Base-by-base conservation (phyloP, 805 yeast genomes). In the Starmerella sirachaensis region DNA sequence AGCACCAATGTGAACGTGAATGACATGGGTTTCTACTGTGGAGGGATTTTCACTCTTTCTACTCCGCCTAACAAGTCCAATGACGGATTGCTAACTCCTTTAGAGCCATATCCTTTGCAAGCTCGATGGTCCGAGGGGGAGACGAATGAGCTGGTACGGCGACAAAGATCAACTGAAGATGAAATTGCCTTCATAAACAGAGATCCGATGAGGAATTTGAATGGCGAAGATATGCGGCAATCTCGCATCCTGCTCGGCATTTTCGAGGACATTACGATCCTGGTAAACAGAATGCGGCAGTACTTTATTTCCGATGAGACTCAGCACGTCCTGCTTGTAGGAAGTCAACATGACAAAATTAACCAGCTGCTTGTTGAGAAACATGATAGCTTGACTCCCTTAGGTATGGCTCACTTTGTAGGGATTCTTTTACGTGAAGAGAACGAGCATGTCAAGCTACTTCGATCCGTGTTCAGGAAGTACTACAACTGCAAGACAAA, bases 1-100 rank as follows among this genome's bases (percentile, higher is more conserved):
- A 28, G 26, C 13, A 28, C 6, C 10, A 18, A n/a, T 11, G 18
- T 21, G 10, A 29, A 17, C 14, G 13, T 37, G 2, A 25, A 18
- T 4, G 31, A 35, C 21, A 20, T 42, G 17, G 49, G 45, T 5
- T 40, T 17, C 28, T 45, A 28, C 25, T 43, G 39, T 32, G 49
- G 49, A 3, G 49, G 49, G 2, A 40, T 45, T 12, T 45, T 43
- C 21, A 33, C 47, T 1, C 33, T 40, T 5, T 16, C 35, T 3
- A 29, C 33, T 7, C 31, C 28, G 5, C 31, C 41, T 3, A 30
- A 43, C 12, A 7, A 17, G 6, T 33, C 38, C 12, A 24, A 45
- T 16, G 39, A 43, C 16, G 49, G 41, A 2, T 37, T 37, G 3
- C 28, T 45, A 4, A 45, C 49, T 6, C 36, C 41, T 2, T 22